These are phyloP conservation scores for Przewalskia tangutica DNA, from an alignment of 257 asterid species.

Conservation along the genomic window DNA sequence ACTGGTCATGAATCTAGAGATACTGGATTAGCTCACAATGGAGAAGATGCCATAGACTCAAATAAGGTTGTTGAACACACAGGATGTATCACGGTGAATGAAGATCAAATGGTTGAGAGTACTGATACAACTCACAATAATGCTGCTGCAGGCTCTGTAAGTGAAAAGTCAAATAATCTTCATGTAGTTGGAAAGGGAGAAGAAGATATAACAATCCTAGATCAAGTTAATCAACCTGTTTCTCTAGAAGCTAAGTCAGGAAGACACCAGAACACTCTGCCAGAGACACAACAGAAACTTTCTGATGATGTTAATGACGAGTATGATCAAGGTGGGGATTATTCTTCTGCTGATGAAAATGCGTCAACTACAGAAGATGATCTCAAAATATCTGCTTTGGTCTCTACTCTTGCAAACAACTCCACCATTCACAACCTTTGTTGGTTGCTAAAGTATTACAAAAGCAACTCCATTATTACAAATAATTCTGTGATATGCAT, in stretches of 20 bases:
- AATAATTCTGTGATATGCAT: conserved; percentile 62
- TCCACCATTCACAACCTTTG: conserved; percentile 59
- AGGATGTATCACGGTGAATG: conserved; percentile 3
- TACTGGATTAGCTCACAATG: background rate
- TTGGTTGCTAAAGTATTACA: conserved; percentile 83
- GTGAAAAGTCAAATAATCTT: background rate
- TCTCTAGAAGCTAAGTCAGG: conserved; percentile 9
- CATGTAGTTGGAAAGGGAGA: background rate
- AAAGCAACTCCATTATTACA: conserved; percentile 61
- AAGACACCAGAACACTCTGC: conserved; percentile 22
- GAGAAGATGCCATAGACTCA: conserved; percentile 26
- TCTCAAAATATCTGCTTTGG: conserved; percentile 58
- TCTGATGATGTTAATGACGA: conserved; percentile 23
- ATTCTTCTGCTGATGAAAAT: conserved; percentile 67
- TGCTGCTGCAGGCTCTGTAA: conserved; percentile 1
- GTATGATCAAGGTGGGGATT: conserved; percentile 37
- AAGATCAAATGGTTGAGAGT: conserved; percentile 3
- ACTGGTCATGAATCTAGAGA: conserved; percentile 28
- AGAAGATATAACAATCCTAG: background rate
- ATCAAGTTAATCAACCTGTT: conserved; percentile 21
- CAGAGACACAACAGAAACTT: conserved; percentile 29
- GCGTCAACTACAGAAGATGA: conserved; percentile 60
- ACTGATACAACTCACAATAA: conserved; percentile 3
- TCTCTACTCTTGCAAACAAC: conserved; percentile 69
- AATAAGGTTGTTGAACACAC: conserved; percentile 29